Percentiles rank a stretch among this genome's conserved stretches.
These are phyloP conservation scores for Saturnispora galanensis DNA, from an alignment of 805 yeast genomes.

Conservation along the genomic window DNA sequence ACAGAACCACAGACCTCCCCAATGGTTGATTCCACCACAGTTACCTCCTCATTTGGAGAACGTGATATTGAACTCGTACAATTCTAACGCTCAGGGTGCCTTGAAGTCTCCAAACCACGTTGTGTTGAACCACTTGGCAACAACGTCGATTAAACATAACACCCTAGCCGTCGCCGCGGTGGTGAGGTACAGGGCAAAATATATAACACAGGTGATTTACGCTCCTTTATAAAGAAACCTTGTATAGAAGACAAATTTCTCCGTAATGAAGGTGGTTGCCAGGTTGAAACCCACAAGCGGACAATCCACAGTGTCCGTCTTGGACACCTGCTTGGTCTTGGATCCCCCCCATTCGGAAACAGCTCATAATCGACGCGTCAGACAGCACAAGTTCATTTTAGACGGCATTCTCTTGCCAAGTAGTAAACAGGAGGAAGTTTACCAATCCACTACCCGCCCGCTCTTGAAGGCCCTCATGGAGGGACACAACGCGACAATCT, in stretches of 20 bases:
- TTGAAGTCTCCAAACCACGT: constrained; percentile 92
- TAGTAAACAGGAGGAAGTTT: constrained; percentile 60
- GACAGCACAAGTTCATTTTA: constrained; percentile 75
- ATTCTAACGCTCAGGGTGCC: constrained; percentile 61
- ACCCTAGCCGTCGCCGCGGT: constrained; percentile 90
- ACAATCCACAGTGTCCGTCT: constrained; percentile 6
- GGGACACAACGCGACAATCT: constrained; percentile 84
- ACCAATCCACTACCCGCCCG: constrained; percentile 55
- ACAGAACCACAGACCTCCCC: constrained; percentile 32
- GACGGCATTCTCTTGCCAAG: constrained; percentile 66
- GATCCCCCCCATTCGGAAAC: constrained; percentile 1
- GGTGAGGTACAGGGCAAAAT: constrained; percentile 78
- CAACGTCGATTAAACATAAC: constrained; percentile 88
- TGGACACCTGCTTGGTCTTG: constrained; percentile 7
- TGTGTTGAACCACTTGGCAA: constrained; percentile 88
- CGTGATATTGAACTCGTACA: constrained; percentile 76
- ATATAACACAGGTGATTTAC: constrained; percentile 84
- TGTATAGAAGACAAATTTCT: too few relatives aligned
- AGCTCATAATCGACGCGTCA: constrained; percentile 34
- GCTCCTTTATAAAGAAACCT: constrained; percentile 58
- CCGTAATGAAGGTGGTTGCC: constrained; percentile 2
- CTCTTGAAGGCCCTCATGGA: constrained; percentile 65
- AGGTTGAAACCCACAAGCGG: constrained; percentile 1
- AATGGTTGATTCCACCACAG: constrained; percentile 81
- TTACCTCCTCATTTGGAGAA: constrained; percentile 94